Conservation (phyloP, 2,329 filamentous ascomycete genomes). For the Penicillium sp. region DNA sequence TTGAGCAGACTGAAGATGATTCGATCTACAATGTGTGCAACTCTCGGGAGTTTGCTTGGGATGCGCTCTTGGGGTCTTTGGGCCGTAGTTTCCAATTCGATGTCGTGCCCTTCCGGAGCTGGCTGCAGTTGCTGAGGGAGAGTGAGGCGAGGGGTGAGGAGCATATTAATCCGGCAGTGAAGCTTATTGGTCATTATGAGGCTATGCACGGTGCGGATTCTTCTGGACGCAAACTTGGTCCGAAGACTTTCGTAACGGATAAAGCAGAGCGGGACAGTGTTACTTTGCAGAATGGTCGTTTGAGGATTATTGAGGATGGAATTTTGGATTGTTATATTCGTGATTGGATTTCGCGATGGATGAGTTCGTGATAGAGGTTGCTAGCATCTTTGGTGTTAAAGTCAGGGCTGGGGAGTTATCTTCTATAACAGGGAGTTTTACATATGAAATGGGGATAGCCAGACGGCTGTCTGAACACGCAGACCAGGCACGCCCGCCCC, state of each 20-base stretch:
- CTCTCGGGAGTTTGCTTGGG: constrained; percentile 36
- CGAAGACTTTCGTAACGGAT: constrained; percentile 25
- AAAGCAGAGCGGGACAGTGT: constrained; percentile 30
- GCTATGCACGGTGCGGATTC: constrained; percentile 21
- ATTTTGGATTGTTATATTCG: constrained; percentile 30
- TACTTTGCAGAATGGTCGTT: constrained; percentile 26
- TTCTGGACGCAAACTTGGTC: background rate
- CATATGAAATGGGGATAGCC: too few species aligned
- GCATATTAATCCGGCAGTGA: constrained; percentile 32
- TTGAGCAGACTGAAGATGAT: constrained; percentile 14
- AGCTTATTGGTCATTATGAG: constrained; percentile 32
- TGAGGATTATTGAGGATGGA: constrained; percentile 33
- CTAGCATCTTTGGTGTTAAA: too few species aligned
- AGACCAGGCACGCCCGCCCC: too few species aligned
- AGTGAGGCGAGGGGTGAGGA: constrained; percentile 31
- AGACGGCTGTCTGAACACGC: too few species aligned
- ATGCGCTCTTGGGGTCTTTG: constrained; percentile 30
- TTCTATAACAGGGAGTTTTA: too few species aligned
- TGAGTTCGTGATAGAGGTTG: background rate
- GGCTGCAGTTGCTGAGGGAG: constrained; percentile 33
- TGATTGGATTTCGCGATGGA: constrained; percentile 32
- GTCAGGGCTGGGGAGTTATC: too few species aligned
- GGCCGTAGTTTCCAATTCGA: constrained; percentile 33
- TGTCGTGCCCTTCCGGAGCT: constrained; percentile 32
- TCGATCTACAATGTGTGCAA: constrained; percentile 34